A percentile compares a stretch with the other conserved stretches of the same genome.
phyloP scores from a whole-genome alignment of 1,284 basidiomycete species.

The Pascua guehoae region DNA sequence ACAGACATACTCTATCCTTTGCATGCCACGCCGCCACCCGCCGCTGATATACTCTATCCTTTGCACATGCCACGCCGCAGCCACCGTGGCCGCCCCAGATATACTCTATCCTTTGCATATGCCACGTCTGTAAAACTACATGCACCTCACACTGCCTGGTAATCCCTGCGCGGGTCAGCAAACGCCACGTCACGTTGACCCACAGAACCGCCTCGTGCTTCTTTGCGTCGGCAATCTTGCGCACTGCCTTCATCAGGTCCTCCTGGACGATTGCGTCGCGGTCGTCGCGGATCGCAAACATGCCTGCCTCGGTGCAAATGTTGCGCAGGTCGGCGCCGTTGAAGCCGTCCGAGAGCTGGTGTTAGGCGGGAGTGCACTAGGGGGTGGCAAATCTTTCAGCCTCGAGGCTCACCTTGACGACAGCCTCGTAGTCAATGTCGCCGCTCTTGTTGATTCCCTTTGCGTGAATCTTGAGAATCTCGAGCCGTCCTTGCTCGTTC shows the following conservation, averaged over 20 bases:
- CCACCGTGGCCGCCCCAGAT: no score
- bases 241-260: slow-evolving; percentile 94
- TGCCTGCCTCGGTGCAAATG: slow-evolving; percentile 95
- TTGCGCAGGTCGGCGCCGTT: slow-evolving; percentile 96
- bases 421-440: slow-evolving; percentile 93
- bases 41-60: no score
- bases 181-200: background rate
- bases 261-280: slow-evolving; percentile 88
- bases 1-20: no score
- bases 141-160: slow-evolving; percentile 29
- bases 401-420: slow-evolving; percentile 64
- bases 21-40: no score
- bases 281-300: slow-evolving; percentile 98
- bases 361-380: no score
- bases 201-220: slow-evolving; percentile 68
- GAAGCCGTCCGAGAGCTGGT: slow-evolving; percentile 76
- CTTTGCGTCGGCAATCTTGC: slow-evolving; percentile 93
- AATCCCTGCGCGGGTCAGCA: slow-evolving; percentile 22
- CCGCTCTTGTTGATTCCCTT: slow-evolving; percentile 90
- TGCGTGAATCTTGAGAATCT: slow-evolving; percentile 97
- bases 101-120: background rate
- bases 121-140: background rate
- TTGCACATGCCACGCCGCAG: no score
- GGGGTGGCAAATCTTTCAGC: no score
- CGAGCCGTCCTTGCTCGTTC: slow-evolving; percentile 88